These are phyloP conservation scores for Debaryomyces sp. DNA, from an alignment of 1,139 yeast species.

Conservation along the genomic window DNA sequence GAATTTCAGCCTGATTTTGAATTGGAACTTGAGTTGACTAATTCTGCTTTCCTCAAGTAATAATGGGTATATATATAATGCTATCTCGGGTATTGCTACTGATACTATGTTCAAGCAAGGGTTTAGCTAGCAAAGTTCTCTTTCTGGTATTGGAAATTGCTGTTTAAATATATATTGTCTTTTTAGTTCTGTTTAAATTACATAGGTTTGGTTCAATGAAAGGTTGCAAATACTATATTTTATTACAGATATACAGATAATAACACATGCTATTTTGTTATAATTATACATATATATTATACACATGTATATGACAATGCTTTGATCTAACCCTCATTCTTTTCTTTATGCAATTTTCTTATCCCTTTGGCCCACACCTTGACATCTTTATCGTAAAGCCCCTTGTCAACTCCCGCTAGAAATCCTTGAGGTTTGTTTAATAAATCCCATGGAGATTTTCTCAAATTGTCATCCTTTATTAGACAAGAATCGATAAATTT, in stretches of 20 bases:
- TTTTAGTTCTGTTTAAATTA: background rate
- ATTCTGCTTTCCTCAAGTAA: slow-evolving; percentile 8
- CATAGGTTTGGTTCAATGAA: background rate
- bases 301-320: background rate
- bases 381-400: slow-evolving; percentile 46
- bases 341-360: slow-evolving; percentile 33
- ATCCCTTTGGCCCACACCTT: slow-evolving; percentile 54
- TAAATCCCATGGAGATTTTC: slow-evolving; percentile 67
- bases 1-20: slow-evolving; percentile 62
- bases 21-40: slow-evolving; percentile 15
- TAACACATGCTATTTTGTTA: background rate
- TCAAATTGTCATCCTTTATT: slow-evolving; percentile 59
- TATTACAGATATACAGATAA: no score
- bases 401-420: slow-evolving; percentile 44
- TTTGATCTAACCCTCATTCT: slow-evolving; percentile 10
- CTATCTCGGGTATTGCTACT: background rate
- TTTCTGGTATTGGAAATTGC: background rate
- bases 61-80: background rate
- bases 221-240: no score
- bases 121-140: background rate
- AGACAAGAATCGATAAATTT: slow-evolving; percentile 71
- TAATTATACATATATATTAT: background rate
- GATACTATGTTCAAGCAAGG: background rate
- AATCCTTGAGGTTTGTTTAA: slow-evolving; percentile 44
- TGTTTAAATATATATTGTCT: background rate